Evolutionary conservation across 768 basidiomycete species (phyloP).

Genomic region (Termitomyces sp.): DNA sequence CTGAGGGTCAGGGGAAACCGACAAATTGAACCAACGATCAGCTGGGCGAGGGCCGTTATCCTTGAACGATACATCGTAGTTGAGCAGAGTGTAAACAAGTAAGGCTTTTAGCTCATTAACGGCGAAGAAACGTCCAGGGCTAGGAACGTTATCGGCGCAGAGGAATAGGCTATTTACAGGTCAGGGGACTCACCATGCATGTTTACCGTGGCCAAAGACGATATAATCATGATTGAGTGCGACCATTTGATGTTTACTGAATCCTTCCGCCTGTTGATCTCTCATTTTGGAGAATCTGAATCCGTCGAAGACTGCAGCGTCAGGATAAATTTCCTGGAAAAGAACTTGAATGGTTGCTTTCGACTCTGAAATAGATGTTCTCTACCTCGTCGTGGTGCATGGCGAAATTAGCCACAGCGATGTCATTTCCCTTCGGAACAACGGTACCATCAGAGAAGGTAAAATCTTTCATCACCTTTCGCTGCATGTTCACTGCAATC

Average conservation of each 20-base stretch:
- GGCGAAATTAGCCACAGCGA: constrained; percentile 6
- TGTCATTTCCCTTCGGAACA: constrained; percentile 20
- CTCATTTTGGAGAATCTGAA: constrained; percentile 30
- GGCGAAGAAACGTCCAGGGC: constrained; percentile 38
- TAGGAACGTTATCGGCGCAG: not conserved
- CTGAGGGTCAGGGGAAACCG: constrained; percentile 1
- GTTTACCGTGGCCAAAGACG: constrained; percentile 6
- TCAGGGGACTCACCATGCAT: constrained; percentile 5
- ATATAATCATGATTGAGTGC: constrained; percentile 4
- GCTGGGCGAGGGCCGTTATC: constrained; percentile 1
- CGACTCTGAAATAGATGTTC: not conserved
- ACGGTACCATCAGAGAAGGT: constrained; percentile 21
- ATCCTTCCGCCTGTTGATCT: constrained; percentile 15
- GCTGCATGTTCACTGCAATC: constrained; percentile 13
- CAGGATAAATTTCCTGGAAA: constrained; percentile 9
- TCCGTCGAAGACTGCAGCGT: constrained; percentile 28
- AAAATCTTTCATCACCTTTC: constrained; percentile 15
- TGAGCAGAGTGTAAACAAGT: constrained; percentile 26
- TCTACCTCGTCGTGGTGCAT: constrained; percentile 10
- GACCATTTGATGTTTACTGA: constrained; percentile 12
- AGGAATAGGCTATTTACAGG: not conserved
- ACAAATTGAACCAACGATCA: constrained; percentile 2
- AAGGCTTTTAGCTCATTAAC: constrained; percentile 32
- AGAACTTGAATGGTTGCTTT: not conserved
- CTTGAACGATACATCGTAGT: constrained; percentile 30